phyloP scores from a whole-genome alignment of 1,284 basidiomycete species.

The Lentinus polychrous region DNA sequence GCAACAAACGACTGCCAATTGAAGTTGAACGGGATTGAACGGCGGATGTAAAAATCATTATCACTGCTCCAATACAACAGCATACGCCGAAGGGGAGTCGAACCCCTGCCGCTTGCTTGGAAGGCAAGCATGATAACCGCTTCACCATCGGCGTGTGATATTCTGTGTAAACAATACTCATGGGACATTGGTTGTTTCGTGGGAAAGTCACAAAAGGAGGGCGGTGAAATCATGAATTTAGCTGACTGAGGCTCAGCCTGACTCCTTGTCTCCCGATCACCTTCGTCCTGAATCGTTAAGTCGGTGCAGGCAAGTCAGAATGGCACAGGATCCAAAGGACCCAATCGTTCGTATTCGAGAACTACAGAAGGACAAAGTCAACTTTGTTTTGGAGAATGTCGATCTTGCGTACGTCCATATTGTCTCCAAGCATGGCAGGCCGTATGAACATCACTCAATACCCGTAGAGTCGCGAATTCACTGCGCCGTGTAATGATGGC shows the following conservation, averaged over 20 bases:
- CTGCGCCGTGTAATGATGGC: slow-evolving; percentile 88
- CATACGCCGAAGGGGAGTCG: slow-evolving; percentile 14
- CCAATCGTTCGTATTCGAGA: slow-evolving; percentile 74
- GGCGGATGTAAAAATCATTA: no score
- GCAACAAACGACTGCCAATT: no score
- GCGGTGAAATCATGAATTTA: no score
- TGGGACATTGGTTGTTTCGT: no score
- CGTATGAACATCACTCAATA: not conserved
- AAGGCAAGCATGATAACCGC: slow-evolving; percentile 82
- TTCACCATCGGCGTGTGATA: slow-evolving; percentile 58
- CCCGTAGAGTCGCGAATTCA: slow-evolving; percentile 77
- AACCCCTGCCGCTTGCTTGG: slow-evolving; percentile 49
- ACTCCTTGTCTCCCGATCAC: no score
- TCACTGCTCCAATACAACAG: no score
- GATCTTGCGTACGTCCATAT: slow-evolving; percentile 68
- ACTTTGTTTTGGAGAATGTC: slow-evolving; percentile 89
- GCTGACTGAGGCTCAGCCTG: no score
- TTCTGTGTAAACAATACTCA: no score
- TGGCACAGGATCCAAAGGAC: slow-evolving; percentile 27
- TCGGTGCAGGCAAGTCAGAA: not conserved
- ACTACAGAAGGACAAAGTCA: slow-evolving; percentile 72
- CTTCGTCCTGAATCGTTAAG: no score
- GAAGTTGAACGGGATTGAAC: no score
- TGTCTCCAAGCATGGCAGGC: not conserved
- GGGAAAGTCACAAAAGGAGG: no score